Base-by-base conservation (phyloP, 352 stramenopile species). In the Ophiocytium majus region DNA sequence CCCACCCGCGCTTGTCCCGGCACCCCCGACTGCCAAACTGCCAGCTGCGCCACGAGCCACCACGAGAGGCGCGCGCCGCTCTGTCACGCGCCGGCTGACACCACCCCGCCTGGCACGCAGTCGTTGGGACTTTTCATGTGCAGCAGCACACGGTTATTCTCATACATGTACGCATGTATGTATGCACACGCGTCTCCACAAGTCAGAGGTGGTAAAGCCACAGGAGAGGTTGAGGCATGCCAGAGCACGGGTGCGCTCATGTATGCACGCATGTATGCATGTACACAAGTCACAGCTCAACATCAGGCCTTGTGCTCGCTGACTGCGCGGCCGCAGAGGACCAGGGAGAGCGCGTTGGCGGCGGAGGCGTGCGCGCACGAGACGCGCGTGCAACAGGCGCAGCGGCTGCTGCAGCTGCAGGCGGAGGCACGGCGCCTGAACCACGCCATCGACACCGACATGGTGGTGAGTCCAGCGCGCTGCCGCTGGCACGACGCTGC, bases 401-500 rank as follows among this genome's bases (percentile, higher is more conserved):
- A 76, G 64, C 64, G 64, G 10, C 64, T 76, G 31, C 64, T 76
- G 34, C 64, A 76, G 64, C 64, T 76, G 64, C 64, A 76, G 34
- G 64, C 64, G 34, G 64, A 76, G 34, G 17, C 64, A 17, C 64
- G 64, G 5, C 5, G 64, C 5, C 64, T 76, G 5, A 34, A 76
- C 64, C 31, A 76, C 5, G 64, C 34, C 64, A 76, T 76, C 34
- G 64, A 76, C 64, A 17, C 64, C 34, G 64, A 76, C 64, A 76
- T 76, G 64, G 64, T 76, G 64, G 64, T 76, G 34, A 76, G 64
- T 76, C 5, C 64, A n/a, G n/a, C n/a, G n/a, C n/a, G n/a, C n/a
- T n/a, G n/a, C n/a, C n/a, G n/a, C n/a, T n/a, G n/a, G n/a, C n/a
- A n/a, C n/a, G n/a, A n/a, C n/a, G n/a, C n/a, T n/a, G n/a, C n/a